These are phyloP conservation scores for Sanghuangporus weigelae DNA, from an alignment of 1,284 basidiomycete species.

Conservation along the genomic window DNA sequence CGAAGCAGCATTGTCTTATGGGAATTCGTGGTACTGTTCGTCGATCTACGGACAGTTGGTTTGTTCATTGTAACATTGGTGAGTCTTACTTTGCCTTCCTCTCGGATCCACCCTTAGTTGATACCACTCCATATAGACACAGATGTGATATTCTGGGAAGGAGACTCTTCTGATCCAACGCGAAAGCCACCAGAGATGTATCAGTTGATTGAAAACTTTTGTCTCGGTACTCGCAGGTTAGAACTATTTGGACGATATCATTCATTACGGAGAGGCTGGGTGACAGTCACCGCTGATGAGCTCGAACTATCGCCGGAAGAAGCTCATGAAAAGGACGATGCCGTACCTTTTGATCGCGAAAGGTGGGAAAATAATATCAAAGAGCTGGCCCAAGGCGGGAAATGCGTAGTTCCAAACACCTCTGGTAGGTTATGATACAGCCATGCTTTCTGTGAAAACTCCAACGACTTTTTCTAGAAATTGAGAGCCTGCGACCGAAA, in stretches of 20 bases:
- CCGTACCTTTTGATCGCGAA: constrained; percentile 21
- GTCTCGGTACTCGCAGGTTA: constrained; percentile 86
- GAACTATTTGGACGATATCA: constrained; percentile 83
- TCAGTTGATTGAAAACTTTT: constrained; percentile 95
- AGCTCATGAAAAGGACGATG: constrained; percentile 41
- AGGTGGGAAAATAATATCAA: constrained; percentile 33
- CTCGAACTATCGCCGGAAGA: constrained; percentile 36
- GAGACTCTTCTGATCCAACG: constrained; percentile 71
- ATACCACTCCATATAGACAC: constrained; percentile 59
- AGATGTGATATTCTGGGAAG: constrained; percentile 95
- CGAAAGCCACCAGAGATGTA: constrained; percentile 94
- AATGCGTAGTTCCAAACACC: constrained; percentile 63
- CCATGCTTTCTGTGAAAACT: not conserved
- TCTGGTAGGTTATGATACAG: constrained; percentile 28
- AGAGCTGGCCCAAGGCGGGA: constrained; percentile 35
- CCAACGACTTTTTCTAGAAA: constrained; percentile 43
- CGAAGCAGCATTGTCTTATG: constrained; percentile 96
- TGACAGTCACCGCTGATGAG: constrained; percentile 73
- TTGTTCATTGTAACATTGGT: constrained; percentile 98
- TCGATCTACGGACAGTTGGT: constrained; percentile 88
- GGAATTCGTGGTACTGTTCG: constrained; percentile 98
- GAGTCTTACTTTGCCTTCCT: constrained; percentile 24
- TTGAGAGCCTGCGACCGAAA: constrained; percentile 83
- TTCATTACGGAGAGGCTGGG: constrained; percentile 84
- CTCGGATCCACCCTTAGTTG: not conserved